Base-by-base conservation (phyloP, 371 early-diverging fungal genomes). In the Smittium culicis region DNA sequence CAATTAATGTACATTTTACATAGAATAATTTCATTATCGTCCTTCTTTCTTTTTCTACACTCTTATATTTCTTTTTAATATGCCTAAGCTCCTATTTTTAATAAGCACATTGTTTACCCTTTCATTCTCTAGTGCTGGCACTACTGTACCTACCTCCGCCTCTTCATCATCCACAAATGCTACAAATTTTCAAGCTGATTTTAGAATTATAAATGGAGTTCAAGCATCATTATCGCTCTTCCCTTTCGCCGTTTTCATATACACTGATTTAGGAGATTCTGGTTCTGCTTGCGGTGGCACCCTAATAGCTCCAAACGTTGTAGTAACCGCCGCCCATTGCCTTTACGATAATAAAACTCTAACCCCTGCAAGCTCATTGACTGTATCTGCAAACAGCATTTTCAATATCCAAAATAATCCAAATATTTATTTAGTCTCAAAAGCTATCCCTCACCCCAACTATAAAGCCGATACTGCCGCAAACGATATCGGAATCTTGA, bases 401-500 rank as follows among this genome's bases (percentile, higher is more conserved):
- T 62, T 31, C 16, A 62, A 62, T 62, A 14, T 62, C 30, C 5
- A 29, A 31, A 35, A 16, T 27, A 62, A 30, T 30, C 2, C 11
- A 5, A 31, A 62, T 62, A 35, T 62, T 62, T 62, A 34, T 29
- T 11, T 3, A 25, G 62, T 25, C 33, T 3, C 5, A 29, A 35
- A 31, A 16, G 29, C 30, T 5, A 25, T 62, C 3, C 27, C 30
- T 35, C 29, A 62, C 30, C 34, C 33, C 16, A 5, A 14, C 8
- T 62, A 29, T 30, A 8, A 16, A 5, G 11, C 35, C 14, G 14
- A 14, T 5, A 62, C 62, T 34, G 3, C 3, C 30, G 62, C 62
- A 14, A 62, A 62, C 25, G 62, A 62, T 35, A 62, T 62, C 14
- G 62, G 27, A 32, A 14, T 62, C 5, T n/a, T n/a, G n/a, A 31